Conservation (phyloP, 176 grass and related monocot species). For the Themeda triandra region DNA sequence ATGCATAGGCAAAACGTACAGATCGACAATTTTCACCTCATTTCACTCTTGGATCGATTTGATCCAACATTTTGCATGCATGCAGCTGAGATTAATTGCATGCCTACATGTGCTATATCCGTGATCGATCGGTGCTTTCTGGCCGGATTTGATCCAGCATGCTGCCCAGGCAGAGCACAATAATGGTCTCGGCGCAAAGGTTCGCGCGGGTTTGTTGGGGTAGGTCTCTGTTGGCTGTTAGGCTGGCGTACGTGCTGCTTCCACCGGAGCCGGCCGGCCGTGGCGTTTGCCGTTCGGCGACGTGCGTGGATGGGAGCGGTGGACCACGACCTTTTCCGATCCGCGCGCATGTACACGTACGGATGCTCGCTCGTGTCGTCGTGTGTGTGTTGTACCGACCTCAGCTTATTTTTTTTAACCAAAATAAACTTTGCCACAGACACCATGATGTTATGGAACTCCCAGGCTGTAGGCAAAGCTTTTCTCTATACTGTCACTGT, state of each 20-base stretch:
- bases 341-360: not conserved
- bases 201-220: conserved; percentile 17
- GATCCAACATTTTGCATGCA: not conserved
- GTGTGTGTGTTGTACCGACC: not conserved
- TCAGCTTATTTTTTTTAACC: not conserved
- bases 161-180: not conserved
- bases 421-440: not conserved
- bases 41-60: not conserved
- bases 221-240: conserved; percentile 22
- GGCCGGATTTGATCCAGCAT: not conserved
- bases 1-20: too few species aligned
- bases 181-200: conserved; percentile 24
- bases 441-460: too few species aligned
- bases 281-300: not conserved
- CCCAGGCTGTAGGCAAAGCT: too few species aligned
- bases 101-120: not conserved
- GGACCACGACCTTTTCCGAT: not conserved
- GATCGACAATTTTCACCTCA: too few species aligned
- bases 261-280: not conserved
- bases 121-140: not conserved
- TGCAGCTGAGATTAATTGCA: not conserved
- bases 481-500: too few species aligned
- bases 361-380: not conserved
- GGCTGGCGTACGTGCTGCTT: not conserved
- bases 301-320: not conserved